Evolutionary conservation across 2,329 filamentous ascomycete species (phyloP).

Genomic region (Xylaria sp.): DNA sequence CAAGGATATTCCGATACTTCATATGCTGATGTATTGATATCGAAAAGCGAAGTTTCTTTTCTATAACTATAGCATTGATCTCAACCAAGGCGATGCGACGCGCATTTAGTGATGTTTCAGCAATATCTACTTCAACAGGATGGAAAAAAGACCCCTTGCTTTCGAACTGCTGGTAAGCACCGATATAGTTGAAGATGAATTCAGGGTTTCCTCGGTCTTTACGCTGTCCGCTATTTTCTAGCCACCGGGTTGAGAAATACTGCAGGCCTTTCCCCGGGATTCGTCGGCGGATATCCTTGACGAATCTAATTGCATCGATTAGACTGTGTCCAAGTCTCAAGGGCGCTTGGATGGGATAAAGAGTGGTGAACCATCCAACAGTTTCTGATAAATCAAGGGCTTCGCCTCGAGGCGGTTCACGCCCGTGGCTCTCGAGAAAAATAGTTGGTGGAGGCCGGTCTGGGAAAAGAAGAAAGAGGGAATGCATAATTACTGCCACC

Average conservation of each 20-base stretch:
- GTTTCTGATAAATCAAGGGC: slow-evolving; percentile 10
- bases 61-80: too few species aligned
- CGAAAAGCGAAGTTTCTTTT: too few species aligned
- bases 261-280: neutral
- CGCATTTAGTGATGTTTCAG: too few species aligned
- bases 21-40: too few species aligned
- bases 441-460: slow-evolving; percentile 9
- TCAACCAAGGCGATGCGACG: too few species aligned
- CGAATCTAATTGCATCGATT: slow-evolving; percentile 2
- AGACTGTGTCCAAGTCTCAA: neutral
- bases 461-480: neutral
- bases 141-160: too few species aligned
- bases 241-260: slow-evolving; percentile 14
- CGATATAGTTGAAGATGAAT: too few species aligned
- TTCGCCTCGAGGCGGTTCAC: neutral
- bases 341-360: slow-evolving; percentile 10
- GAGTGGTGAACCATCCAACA: slow-evolving; percentile 20
- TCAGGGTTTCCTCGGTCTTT: neutral
- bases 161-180: too few species aligned
- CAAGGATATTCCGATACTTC: too few species aligned
- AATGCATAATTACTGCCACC: neutral
- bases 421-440: slow-evolving; percentile 16
- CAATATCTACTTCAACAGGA: too few species aligned
- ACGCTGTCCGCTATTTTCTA: neutral
- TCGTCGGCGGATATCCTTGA: slow-evolving; percentile 5